phyloP scores from a whole-genome alignment of 2,329 filamentous ascomycete genomes.

The Aspergillus sp. region DNA sequence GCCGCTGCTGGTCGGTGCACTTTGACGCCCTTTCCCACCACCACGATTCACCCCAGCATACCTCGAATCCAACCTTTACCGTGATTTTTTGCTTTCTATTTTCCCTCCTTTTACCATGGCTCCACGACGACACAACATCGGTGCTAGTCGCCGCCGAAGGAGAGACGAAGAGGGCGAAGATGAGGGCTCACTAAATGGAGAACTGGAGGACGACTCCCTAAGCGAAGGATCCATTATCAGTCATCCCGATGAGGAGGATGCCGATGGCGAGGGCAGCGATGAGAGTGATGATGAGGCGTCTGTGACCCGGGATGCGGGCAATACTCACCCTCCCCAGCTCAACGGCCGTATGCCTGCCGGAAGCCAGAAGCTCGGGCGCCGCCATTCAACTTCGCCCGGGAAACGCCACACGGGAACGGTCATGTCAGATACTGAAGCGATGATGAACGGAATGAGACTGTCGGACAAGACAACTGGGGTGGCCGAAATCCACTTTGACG shows the following conservation, averaged over 20 bases:
- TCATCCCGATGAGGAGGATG: slow-evolving; percentile 61
- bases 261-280: slow-evolving; percentile 61
- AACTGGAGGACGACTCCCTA: slow-evolving; percentile 62
- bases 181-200: slow-evolving; percentile 52
- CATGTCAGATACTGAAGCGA: slow-evolving; percentile 60
- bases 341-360: slow-evolving; percentile 33
- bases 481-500: slow-evolving; percentile 55
- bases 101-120: slow-evolving; percentile 40
- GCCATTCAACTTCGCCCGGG: slow-evolving; percentile 36
- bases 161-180: slow-evolving; percentile 54
- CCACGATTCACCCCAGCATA: background rate
- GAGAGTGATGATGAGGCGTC: slow-evolving; percentile 54
- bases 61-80: slow-evolving; percentile 4
- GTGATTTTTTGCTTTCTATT: background rate
- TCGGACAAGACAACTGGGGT: slow-evolving; percentile 41
- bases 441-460: slow-evolving; percentile 61
- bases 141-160: slow-evolving; percentile 48
- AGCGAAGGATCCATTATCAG: slow-evolving; percentile 62
- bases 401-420: slow-evolving; percentile 40
- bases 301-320: slow-evolving; percentile 25
- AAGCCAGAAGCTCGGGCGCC: slow-evolving; percentile 33
- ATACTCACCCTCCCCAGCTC: slow-evolving; percentile 24
- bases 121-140: slow-evolving; percentile 46
- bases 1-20: slow-evolving; percentile 25
- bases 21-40: slow-evolving; percentile 12